Conservation (phyloP, 179 eudicot species). For the Beta macrorhiza region DNA sequence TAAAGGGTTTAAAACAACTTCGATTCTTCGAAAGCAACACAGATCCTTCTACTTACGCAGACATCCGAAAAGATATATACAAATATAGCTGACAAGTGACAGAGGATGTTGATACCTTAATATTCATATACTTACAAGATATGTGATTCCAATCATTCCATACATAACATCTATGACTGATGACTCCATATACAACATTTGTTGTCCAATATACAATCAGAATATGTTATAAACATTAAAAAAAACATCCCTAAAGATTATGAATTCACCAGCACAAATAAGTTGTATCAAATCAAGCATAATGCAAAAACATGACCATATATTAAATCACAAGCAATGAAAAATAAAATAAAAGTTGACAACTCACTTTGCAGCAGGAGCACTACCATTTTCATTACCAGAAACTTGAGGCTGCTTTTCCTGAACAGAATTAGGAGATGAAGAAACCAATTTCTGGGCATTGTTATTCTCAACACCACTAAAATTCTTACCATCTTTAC, state of each 20-base stretch:
- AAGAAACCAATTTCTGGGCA: conserved; percentile 28
- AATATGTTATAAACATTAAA: not conserved
- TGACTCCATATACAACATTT: too few species aligned
- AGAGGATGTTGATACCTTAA: too few species aligned
- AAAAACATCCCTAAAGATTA: not conserved
- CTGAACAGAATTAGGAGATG: conserved; percentile 44
- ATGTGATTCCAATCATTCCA: too few species aligned
- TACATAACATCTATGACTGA: too few species aligned
- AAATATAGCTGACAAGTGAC: not conserved
- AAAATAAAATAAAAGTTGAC: not conserved
- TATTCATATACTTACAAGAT: too few species aligned
- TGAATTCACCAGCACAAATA: not conserved
- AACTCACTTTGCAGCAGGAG: conserved; percentile 70
- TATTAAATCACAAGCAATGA: not conserved
- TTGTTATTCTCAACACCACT: conserved; percentile 22
- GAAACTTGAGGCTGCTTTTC: conserved; percentile 44
- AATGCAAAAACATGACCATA: not conserved
- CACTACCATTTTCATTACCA: conserved; percentile 28
- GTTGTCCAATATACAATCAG: too few species aligned
- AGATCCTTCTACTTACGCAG: conserved; percentile 1
- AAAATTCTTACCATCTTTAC: conserved; percentile 27
- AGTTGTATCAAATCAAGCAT: not conserved
- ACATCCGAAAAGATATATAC: not conserved
- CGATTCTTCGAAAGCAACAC: not conserved
- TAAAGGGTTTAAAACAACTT: not conserved